A percentile compares a stretch with the other conserved stretches of the same genome.
These are phyloP conservation scores for Xylaria sp. DNA, from an alignment of 2,329 filamentous ascomycete species.

Conservation along the genomic window DNA sequence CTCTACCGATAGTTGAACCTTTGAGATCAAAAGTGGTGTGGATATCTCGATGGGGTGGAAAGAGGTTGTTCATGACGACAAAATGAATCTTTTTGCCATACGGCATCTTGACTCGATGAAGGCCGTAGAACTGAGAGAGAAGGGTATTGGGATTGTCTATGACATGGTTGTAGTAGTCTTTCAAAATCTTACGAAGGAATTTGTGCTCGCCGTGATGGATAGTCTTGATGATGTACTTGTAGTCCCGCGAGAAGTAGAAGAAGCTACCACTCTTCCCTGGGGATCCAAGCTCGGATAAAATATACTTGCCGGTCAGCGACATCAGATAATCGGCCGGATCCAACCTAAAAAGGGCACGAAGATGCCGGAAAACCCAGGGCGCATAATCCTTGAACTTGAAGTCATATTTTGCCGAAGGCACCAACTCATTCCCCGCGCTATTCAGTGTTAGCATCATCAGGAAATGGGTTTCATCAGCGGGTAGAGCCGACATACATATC, in stretches of 20 bases:
- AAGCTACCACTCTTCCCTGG: constrained; percentile 98
- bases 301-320: constrained; percentile 98
- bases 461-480: background rate
- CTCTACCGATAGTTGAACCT: constrained; percentile 90
- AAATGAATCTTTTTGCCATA: constrained; percentile 99
- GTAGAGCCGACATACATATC: constrained; percentile 73
- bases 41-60: constrained; percentile 95
- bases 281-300: constrained; percentile 93
- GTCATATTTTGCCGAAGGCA: constrained; percentile 97
- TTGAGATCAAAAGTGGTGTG: constrained; percentile 97
- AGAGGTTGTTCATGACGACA: constrained; percentile 99
- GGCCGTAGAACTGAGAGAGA: constrained; percentile 95
- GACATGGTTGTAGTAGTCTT: constrained; percentile 93
- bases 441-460: constrained; percentile 42
- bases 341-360: constrained; percentile 84
- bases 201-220: constrained; percentile 96
- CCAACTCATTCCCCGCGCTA: constrained; percentile 93
- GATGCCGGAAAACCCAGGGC: constrained; percentile 97
- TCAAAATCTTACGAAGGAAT: constrained; percentile 80
- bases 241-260: constrained; percentile 99
- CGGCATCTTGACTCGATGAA: constrained; percentile 97
- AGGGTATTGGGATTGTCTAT: constrained; percentile 93
- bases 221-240: constrained; percentile 99
- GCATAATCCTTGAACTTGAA: constrained; percentile 99
- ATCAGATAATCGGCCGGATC: constrained; percentile 98